Evolutionary conservation across 345 rosid species (phyloP), one percentile per base, ranked within the genome.

Genomic region (Brassica juncea): DNA sequence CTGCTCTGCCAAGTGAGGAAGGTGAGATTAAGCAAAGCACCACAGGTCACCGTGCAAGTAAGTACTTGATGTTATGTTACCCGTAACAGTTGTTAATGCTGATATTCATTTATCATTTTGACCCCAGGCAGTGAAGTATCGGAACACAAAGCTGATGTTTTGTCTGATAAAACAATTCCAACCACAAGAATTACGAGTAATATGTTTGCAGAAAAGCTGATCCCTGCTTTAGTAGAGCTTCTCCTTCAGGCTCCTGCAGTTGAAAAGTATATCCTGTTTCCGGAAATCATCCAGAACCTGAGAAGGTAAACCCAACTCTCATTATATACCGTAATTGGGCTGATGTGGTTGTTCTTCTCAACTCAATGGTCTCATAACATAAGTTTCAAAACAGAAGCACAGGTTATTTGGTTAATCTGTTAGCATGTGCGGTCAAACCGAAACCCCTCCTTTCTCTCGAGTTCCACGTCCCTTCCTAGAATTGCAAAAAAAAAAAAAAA

Each of bases 251-350:
- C 98, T 73, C 90, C 99, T 34, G 77, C 82, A 5, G 84, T 83
- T 25, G 92, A 93, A 81, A 90, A 89, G 81, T 86, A 88, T 79
- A 93, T 84, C 14, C 75, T 91, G 69, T 86, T 87, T 73, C 92
- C 93, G 0, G 99, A 95, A 88, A 78, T 93, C 84, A 88, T 95
- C 78, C 97, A 89, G 59, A 86, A 82, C 76, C 90, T 95, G 70
- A 91, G 90, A 83, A 90, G 99, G 99, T 94, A 89, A 35, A 32
- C 65, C 74, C 31, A 78, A 57, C 81, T 80, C 63, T 75, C 28
- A 1, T 65, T 58, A 42, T n/a, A 75, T 75, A 35, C 49, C 3
- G 4, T 27, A 32, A 57, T 61, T 28, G 59, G 14, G 58, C 73
- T 6, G 55, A 32, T 66, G 31, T 19, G 14, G 6, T 68, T 16